Evolutionary conservation across 2,329 filamentous ascomycete species (phyloP).

Genomic region (Colletotrichum karsti): DNA sequence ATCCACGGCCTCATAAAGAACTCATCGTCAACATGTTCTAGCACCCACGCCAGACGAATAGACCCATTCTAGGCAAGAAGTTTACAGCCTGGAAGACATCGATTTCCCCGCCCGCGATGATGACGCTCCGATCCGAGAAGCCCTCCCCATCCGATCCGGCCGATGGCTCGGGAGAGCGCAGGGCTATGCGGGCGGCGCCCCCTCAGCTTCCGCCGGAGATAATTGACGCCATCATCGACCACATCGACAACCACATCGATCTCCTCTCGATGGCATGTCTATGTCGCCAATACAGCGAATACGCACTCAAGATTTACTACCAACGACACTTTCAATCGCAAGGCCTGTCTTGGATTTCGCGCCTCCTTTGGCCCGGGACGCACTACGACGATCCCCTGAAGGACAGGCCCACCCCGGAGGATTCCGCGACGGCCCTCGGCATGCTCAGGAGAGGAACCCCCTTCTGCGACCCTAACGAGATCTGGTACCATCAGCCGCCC

Average conservation of each 20-base stretch:
- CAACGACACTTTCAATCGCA: neutral
- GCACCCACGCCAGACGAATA: too few species aligned
- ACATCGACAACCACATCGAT: neutral
- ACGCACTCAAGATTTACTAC: neutral
- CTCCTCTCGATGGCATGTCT: neutral
- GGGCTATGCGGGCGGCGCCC: neutral
- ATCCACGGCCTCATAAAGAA: too few species aligned
- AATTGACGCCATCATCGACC: neutral
- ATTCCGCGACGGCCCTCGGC: neutral
- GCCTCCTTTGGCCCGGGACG: neutral
- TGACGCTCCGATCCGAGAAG: too few species aligned
- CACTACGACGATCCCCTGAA: neutral
- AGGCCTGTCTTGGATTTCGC: neutral
- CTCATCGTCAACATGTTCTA: too few species aligned
- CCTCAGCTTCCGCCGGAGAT: neutral
- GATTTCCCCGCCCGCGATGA: too few species aligned
- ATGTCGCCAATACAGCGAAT: neutral
- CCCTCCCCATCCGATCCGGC: too few species aligned
- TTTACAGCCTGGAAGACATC: too few species aligned
- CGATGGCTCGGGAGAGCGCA: too few species aligned
- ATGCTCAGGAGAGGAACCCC: neutral
- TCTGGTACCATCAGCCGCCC: neutral
- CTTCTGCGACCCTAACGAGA: neutral
- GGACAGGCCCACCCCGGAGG: neutral
- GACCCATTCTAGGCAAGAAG: too few species aligned